Evolutionary conservation across 768 basidiomycete species (phyloP).

Genomic region (Lactarius indigo): DNA sequence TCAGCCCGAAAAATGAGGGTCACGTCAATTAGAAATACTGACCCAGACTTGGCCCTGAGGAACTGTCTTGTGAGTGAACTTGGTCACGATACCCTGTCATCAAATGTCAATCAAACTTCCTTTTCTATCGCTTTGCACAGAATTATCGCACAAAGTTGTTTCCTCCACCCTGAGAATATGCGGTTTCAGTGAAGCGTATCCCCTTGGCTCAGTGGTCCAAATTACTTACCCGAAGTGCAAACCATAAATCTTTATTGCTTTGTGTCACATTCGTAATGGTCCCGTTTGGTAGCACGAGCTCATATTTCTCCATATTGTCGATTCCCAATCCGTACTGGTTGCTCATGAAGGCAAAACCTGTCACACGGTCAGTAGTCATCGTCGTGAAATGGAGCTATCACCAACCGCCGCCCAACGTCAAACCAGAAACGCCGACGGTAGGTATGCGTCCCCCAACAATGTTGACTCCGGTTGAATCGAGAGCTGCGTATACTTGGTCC

Average conservation of each 20-base stretch:
- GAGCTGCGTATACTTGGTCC: constrained; percentile 27
- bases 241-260: not conserved
- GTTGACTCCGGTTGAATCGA: constrained; percentile 22
- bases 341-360: not conserved
- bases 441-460: constrained; percentile 27
- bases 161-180: constrained; percentile 11
- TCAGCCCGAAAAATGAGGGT: not conserved
- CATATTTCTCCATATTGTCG: constrained; percentile 33
- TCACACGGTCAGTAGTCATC: not conserved
- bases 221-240: constrained; percentile 12
- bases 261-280: constrained; percentile 9
- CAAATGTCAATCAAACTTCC: not conserved
- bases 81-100: constrained; percentile 7
- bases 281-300: constrained; percentile 34
- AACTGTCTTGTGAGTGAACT: not conserved
- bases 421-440: constrained; percentile 28
- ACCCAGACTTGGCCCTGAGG: constrained; percentile 2
- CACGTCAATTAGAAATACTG: not conserved
- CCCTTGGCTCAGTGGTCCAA: too few species aligned
- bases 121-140: not conserved
- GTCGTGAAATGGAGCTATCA: not conserved
- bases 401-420: constrained; percentile 4
- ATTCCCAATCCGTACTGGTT: not conserved
- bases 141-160: constrained; percentile 19
- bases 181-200: not conserved